Conservation (phyloP, 1,139 yeast genomes). For the Citeromyces siamensis region DNA sequence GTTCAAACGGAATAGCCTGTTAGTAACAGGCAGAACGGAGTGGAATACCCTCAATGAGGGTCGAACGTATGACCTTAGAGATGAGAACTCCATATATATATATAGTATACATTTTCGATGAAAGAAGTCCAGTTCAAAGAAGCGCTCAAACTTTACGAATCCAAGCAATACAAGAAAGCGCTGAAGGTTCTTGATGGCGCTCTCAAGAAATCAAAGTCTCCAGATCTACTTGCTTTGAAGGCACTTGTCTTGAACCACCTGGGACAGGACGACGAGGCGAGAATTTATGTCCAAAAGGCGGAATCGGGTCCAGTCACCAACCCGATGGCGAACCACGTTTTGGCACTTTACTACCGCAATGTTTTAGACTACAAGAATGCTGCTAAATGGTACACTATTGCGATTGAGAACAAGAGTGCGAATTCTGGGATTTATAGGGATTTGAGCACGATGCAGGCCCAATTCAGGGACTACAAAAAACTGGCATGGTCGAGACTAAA, state of each 20-base stretch:
- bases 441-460: constrained; percentile 68
- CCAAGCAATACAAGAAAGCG: constrained; percentile 79
- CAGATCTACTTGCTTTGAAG: constrained; percentile 48
- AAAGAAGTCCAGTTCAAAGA: constrained; percentile 56
- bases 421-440: constrained; percentile 78
- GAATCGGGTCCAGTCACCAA: constrained; percentile 37
- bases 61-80: too few species aligned
- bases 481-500: constrained; percentile 53
- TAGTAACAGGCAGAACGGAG: too few species aligned
- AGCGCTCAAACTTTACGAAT: constrained; percentile 74
- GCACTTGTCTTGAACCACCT: constrained; percentile 50
- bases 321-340: constrained; percentile 72
- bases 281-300: constrained; percentile 47
- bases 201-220: constrained; percentile 73
- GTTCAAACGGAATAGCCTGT: too few species aligned
- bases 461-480: constrained; percentile 59
- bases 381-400: constrained; percentile 66
- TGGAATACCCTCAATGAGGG: too few species aligned
- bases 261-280: constrained; percentile 57
- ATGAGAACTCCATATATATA: too few species aligned
- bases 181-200: constrained; percentile 64
- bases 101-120: background rate
- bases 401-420: constrained; percentile 67
- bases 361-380: constrained; percentile 66
- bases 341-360: constrained; percentile 74